Percentiles rank a stretch among this genome's conserved stretches.
phyloP scores from a whole-genome alignment of 2,329 filamentous ascomycete species.

The Cordyceps tenuipes region DNA sequence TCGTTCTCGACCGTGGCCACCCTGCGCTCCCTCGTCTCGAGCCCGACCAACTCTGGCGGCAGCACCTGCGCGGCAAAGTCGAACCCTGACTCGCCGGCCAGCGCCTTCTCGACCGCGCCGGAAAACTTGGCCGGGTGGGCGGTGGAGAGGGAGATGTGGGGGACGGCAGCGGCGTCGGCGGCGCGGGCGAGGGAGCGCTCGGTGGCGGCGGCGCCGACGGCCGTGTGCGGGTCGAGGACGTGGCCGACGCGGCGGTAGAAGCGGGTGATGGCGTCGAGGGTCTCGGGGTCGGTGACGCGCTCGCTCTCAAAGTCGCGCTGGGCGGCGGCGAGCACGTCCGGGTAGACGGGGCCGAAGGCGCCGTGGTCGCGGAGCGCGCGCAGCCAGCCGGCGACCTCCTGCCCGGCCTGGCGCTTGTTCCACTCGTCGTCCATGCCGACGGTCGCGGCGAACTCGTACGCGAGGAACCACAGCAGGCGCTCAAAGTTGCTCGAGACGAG shows the following conservation, averaged over 20 bases:
- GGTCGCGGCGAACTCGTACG: conserved; percentile 57
- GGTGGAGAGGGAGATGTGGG: conserved; percentile 82
- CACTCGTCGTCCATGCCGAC: conserved; percentile 56
- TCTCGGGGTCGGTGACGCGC: conserved; percentile 57
- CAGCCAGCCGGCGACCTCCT: conserved; percentile 73
- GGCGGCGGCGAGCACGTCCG: conserved; percentile 62
- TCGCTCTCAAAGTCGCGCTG: conserved; percentile 75
- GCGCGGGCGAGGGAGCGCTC: conserved; percentile 55
- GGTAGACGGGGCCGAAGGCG: conserved; percentile 70
- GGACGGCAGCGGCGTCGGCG: conserved; percentile 36
- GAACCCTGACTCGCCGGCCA: conserved; percentile 64
- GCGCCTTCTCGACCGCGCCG: conserved; percentile 70
- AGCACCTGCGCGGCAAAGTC: conserved; percentile 67
- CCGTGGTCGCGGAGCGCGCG: conserved; percentile 70
- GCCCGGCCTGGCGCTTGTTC: conserved; percentile 61
- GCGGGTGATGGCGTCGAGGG: conserved; percentile 53
- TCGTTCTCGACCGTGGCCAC: conserved; percentile 61
- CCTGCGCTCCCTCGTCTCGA: conserved; percentile 67
- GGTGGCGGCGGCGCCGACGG: conserved; percentile 75
- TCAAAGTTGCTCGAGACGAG: conserved; percentile 96
- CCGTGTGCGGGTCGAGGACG: conserved; percentile 86
- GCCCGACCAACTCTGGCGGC: conserved; percentile 70
- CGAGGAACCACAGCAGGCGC: conserved; percentile 86
- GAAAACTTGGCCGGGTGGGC: conserved; percentile 96
- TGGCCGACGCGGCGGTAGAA: conserved; percentile 58